Evolutionary conservation across 768 basidiomycete genomes (phyloP), one percentile per base, ranked within the genome.

Genomic region (Suillus spraguei): DNA sequence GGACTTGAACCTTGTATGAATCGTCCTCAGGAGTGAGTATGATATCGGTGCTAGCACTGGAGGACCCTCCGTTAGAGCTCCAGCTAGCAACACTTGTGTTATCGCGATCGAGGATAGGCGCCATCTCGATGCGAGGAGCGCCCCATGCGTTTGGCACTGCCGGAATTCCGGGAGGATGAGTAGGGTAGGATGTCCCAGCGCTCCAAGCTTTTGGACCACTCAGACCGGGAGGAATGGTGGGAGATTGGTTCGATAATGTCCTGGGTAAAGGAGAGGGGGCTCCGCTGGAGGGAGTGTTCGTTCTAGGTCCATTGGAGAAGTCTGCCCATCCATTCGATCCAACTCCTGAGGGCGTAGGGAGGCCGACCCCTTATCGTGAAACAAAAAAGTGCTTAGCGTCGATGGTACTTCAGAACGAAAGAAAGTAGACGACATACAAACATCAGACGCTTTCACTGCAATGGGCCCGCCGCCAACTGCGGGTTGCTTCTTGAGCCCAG

Each of bases 401-500:
- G 9, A 52, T 10, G 20, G 38, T 36, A 33, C n/a, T 16, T 35
- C 42, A 20, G 9, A 1, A 28, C 17, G 32, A 17, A 41, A 41
- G 28, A 28, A 8, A 39, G 4, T 10, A 16, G n/a, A 50, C 20
- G 8, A 73, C 74, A 63, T 50, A 75, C 74, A 75, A 61, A 75
- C 69, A 47, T 73, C 71, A 58, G 33, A 62, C 20, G 70, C 64
- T 63, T 76, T 75, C 20, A 75, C 70, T 3, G 24, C 38, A 28
- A 76, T 36, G 7, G 67, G 47, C 7, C 74, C 74, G 22, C 74
- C 74, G 1, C 72, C 74, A 32, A 75, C 53, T 24, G 73, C 74
- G 56, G 74, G 73, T 59, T 39, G 55, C 55, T 55, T 3, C 60
- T 60, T 73, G 13, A 44, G 20, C 22, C 38, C 28, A n/a, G 56